Evolutionary conservation across 2,329 filamentous ascomycete genomes (phyloP).

Genomic region (Cytospora piceae): DNA sequence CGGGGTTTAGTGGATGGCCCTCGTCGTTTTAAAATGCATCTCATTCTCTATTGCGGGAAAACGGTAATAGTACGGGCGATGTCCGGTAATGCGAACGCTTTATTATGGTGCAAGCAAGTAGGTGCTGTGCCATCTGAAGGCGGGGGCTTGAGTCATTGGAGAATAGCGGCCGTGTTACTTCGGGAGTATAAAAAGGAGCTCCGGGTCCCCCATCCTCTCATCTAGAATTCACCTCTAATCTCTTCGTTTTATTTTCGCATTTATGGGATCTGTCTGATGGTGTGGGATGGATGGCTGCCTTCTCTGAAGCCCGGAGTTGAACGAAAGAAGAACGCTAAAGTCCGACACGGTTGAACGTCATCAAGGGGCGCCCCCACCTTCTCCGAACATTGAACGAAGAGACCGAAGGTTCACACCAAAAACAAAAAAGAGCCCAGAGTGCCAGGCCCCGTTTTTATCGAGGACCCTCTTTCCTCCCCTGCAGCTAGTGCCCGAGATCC

Average conservation of each 20-base stretch:
- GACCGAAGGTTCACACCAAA: not conserved
- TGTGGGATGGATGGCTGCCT: conserved; percentile 32
- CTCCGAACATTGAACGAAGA: too few species aligned
- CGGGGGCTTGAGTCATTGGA: conserved; percentile 27
- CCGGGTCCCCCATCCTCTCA: conserved; percentile 29
- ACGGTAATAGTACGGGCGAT: not conserved
- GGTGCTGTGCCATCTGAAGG: not conserved
- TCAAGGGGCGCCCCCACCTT: not conserved
- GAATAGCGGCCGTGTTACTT: conserved; percentile 20
- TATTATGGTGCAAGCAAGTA: conserved; percentile 39
- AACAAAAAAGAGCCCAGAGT: not conserved
- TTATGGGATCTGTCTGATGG: conserved; percentile 1
- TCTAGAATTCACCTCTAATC: conserved; percentile 14
- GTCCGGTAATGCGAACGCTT: not conserved
- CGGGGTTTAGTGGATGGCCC: not conserved
- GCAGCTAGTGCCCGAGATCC: not conserved
- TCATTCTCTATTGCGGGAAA: not conserved
- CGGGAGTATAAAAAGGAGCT: conserved; percentile 43
- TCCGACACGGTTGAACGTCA: conserved; percentile 25
- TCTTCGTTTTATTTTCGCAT: conserved; percentile 28
- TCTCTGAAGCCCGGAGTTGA: conserved; percentile 29
- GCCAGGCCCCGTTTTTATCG: not conserved
- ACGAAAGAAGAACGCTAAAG: conserved; percentile 28
- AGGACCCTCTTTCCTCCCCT: not conserved
- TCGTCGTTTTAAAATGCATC: not conserved